A percentile compares a stretch with the other conserved stretches of the same genome.
phyloP scores from a whole-genome alignment of 306 rosid genomes.

The Cyclanthera cordifolia region DNA sequence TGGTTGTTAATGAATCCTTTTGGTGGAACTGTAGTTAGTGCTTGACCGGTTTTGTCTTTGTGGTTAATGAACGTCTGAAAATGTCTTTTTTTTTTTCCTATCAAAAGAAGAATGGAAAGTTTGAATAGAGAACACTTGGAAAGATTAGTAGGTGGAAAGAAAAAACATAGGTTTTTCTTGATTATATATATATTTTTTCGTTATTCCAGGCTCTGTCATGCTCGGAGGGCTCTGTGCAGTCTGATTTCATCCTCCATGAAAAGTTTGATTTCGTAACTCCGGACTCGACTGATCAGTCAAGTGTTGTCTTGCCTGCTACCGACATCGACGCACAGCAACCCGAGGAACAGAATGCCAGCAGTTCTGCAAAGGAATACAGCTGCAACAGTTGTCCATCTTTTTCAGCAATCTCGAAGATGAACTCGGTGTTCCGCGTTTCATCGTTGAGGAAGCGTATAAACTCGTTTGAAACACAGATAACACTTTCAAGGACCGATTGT shows the following conservation, averaged over 20 bases:
- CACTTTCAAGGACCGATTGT: conserved; percentile 41
- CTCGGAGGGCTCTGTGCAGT: conserved; percentile 18
- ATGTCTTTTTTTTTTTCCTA: not conserved
- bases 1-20: too few relatives aligned
- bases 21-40: not conserved
- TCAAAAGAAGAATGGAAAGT: not conserved
- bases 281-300: not conserved
- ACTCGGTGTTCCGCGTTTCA: conserved; percentile 38
- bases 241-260: conserved; percentile 8
- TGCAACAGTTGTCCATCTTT: conserved; percentile 34
- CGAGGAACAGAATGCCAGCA: conserved; percentile 17
- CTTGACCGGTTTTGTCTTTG: not conserved
- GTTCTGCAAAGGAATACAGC: conserved; percentile 21
- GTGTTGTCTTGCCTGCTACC: not conserved
- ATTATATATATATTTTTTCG: not conserved
- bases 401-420: conserved; percentile 43
- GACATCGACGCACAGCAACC: not conserved
- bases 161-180: not conserved
- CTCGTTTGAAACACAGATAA: conserved; percentile 21
- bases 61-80: not conserved
- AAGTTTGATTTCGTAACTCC: not conserved
- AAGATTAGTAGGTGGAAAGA: not conserved
- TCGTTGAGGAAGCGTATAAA: conserved; percentile 51
- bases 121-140: not conserved
- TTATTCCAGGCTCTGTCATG: conserved; percentile 44